Conservation (phyloP, 768 basidiomycete species). For the Gymnopilus dilepis region DNA sequence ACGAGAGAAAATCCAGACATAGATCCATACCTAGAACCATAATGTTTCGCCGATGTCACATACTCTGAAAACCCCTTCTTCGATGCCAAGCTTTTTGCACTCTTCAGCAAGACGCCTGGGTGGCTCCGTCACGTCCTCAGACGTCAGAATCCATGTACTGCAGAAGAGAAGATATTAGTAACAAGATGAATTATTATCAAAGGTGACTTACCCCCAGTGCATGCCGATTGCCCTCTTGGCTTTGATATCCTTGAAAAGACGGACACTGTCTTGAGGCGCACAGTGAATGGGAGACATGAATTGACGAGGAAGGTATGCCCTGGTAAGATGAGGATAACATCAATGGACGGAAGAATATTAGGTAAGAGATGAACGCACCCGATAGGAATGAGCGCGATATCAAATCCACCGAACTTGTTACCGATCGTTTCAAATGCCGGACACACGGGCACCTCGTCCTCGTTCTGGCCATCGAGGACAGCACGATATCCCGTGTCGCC, state of each 20-base stretch:
- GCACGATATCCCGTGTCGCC: conserved; percentile 73
- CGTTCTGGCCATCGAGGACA: conserved; percentile 52
- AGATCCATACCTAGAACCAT: conserved; percentile 28
- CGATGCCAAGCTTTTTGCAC: conserved; percentile 54
- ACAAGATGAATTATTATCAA: neutral
- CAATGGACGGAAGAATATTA: conserved; percentile 18
- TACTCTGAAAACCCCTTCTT: conserved; percentile 57
- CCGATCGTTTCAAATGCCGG: conserved; percentile 81
- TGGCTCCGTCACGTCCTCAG: conserved; percentile 64
- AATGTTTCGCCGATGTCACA: conserved; percentile 68
- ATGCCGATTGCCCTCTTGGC: conserved; percentile 68
- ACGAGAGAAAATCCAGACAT: neutral
- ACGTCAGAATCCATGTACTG: conserved; percentile 59
- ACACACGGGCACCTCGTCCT: conserved; percentile 60
- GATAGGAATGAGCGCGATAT: conserved; percentile 76
- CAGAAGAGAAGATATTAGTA: neutral
- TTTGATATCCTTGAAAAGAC: conserved; percentile 65
- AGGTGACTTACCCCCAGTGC: conserved; percentile 65
- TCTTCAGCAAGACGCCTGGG: conserved; percentile 58
- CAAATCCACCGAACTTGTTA: conserved; percentile 62
- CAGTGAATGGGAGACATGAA: conserved; percentile 68
- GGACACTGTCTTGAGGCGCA: conserved; percentile 70
- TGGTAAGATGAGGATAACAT: conserved; percentile 27
- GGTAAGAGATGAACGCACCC: too few relatives aligned
- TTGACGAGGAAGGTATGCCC: conserved; percentile 62